Evolutionary conservation across 179 eudicot genomes (phyloP).

Genomic region (Carnegiea gigantea): DNA sequence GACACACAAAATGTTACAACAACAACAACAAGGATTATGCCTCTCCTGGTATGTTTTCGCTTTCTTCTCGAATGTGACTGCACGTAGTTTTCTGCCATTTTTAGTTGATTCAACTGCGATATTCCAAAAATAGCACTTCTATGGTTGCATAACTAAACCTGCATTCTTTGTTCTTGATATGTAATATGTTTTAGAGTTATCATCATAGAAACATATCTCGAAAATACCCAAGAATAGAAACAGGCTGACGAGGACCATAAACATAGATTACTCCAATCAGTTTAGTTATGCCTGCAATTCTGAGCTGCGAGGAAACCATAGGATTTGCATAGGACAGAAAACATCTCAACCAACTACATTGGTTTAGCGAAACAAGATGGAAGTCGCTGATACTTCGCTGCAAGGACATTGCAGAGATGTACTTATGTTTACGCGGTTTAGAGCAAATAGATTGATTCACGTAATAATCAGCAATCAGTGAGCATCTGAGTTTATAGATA

Average conservation of each 20-base stretch:
- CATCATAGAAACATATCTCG: too few relatives aligned
- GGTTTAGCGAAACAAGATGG: neutral
- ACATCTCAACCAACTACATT: neutral
- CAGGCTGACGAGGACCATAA: neutral
- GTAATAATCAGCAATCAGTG: neutral
- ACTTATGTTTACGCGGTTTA: neutral
- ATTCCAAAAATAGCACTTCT: too few relatives aligned
- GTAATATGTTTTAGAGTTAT: too few relatives aligned
- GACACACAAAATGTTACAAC: constrained; percentile 7
- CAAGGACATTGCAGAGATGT: neutral
- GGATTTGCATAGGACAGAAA: neutral
- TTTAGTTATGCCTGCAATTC: neutral
- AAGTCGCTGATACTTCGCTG: neutral
- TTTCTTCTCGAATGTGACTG: neutral
- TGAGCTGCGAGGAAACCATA: neutral
- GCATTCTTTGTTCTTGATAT: too few relatives aligned
- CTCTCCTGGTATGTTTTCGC: constrained; percentile 25
- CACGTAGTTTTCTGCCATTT: too few relatives aligned
- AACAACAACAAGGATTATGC: neutral
- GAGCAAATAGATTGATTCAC: neutral
- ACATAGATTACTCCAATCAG: neutral
- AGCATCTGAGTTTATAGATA: neutral
- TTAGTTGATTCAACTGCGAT: too few relatives aligned
- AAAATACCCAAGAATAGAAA: neutral
- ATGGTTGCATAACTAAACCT: too few relatives aligned